phyloP scores from a whole-genome alignment of 1,139 yeast genomes.

The Diutina sp. region DNA sequence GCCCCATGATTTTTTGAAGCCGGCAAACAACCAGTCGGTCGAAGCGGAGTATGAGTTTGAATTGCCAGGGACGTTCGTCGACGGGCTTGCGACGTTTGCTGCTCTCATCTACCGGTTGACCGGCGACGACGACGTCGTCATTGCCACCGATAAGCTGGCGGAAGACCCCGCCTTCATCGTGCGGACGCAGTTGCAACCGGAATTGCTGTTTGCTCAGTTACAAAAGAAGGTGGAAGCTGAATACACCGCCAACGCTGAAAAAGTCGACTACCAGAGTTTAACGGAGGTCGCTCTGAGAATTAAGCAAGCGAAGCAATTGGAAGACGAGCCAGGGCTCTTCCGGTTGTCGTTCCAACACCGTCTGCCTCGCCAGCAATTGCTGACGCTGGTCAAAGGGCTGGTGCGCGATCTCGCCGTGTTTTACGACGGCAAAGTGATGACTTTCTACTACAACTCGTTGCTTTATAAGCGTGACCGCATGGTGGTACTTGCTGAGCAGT shows the following conservation, averaged over 20 bases:
- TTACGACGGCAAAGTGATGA: conserved; percentile 12
- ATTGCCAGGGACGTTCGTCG: background rate
- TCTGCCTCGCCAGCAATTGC: conserved; percentile 27
- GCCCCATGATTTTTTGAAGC: conserved; percentile 80
- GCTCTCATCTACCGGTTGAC: conserved; percentile 63
- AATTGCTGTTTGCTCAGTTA: conserved; percentile 40
- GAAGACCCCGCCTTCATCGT: conserved; percentile 38
- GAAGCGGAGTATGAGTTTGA: conserved; percentile 38
- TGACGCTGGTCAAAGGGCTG: conserved; percentile 38
- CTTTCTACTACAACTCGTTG: conserved; percentile 60
- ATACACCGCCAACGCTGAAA: conserved; percentile 23
- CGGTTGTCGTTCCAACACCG: conserved; percentile 48
- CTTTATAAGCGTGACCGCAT: conserved; percentile 65
- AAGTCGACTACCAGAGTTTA: conserved; percentile 33
- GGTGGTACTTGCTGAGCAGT: conserved; percentile 59
- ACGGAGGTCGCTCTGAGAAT: conserved; percentile 44
- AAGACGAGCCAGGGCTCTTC: conserved; percentile 51
- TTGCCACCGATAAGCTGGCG: conserved; percentile 49
- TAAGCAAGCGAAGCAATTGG: conserved; percentile 35
- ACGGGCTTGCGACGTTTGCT: background rate
- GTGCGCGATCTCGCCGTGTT: conserved; percentile 54
- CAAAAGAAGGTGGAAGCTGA: conserved; percentile 29
- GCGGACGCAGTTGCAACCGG: conserved; percentile 46
- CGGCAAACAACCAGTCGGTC: conserved; percentile 55
- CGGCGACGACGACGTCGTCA: conserved; percentile 88